Base-by-base conservation (phyloP, 2,329 filamentous ascomycete genomes). In the Trichoderma koningiopsis region DNA sequence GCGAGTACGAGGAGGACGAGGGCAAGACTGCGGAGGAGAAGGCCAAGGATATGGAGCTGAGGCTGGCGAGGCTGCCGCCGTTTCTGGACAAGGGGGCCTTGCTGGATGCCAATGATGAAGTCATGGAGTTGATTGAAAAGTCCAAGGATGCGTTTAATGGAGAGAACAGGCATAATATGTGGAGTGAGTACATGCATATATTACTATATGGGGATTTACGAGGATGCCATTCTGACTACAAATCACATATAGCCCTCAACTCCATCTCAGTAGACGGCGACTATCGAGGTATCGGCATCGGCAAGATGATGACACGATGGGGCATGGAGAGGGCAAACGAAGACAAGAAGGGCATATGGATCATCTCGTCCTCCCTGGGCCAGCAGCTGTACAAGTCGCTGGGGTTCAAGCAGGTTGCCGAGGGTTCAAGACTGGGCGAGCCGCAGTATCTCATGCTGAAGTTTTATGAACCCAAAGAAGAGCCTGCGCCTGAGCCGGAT, bases 371-470 rank as follows among this genome's bases (percentile, higher is more conserved):
- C 22, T 64, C 71, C 6, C 40, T 65, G 1, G 71, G 71, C 2
- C 53, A 47, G 35, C 61, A 60, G 29, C 40, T 72, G 19, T 72
- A 72, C n/a, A 43, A 53, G 31, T 70, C 67, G 5, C n/a, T 72
- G 6, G 71, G 71, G 1, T 71, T 72, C 40, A 27, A 33, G 52
- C 40, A 67, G 55, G 57, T 71, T 16, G 71, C 71, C 8, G 59
- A 71, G 29, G 71, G 71, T 3, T 68, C 66, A 11, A 59, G 70
- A 29, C 24, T 60, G 16, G 70, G 71, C 22, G 71, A 72, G 63
- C 62, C 66, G 22, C 71, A 72, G 43, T 72, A 70, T 55, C 43
- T 72, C 14, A 72, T 72, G 70, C 37, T 71, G 11, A 70, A 67
- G 22, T 61, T 68, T 35, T 65, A 68, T 31, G 65, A 68, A 22